phyloP scores from a whole-genome alignment of 2,329 filamentous ascomycete genomes.

The Aspergillus japonicus region DNA sequence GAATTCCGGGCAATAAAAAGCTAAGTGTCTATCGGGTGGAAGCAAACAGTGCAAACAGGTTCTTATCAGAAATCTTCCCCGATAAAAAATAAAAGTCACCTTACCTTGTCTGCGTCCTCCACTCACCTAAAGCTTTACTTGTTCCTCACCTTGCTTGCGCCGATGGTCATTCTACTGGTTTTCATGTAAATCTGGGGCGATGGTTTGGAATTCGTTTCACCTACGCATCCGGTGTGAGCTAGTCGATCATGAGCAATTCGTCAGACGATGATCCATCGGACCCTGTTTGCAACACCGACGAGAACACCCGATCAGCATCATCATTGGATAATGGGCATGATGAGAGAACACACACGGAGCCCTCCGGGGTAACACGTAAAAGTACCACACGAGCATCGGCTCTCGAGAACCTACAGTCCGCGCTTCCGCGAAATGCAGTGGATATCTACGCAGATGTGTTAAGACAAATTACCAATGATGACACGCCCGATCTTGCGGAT shows the following conservation, averaged over 20 bases:
- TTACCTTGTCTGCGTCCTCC: neutral
- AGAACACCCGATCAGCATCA: neutral
- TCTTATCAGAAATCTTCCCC: constrained; percentile 23
- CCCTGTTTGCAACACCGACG: constrained; percentile 8
- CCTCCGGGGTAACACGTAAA: constrained; percentile 1
- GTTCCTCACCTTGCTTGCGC: neutral
- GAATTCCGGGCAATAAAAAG: neutral
- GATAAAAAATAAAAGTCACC: neutral
- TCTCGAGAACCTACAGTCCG: constrained; percentile 14
- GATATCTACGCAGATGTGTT: constrained; percentile 52
- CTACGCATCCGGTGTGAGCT: constrained; percentile 45
- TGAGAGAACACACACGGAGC: constrained; percentile 3
- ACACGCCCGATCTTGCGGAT: constrained; percentile 8
- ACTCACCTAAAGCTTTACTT: neutral
- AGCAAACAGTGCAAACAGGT: constrained; percentile 44
- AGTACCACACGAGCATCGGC: constrained; percentile 11
- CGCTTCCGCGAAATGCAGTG: constrained; percentile 45
- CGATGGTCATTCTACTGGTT: neutral
- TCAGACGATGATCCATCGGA: constrained; percentile 29
- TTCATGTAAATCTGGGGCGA: constrained; percentile 14
- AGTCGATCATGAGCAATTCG: constrained; percentile 40
- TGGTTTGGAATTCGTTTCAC: constrained; percentile 21
- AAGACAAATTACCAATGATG: constrained; percentile 56
- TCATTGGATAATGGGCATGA: neutral
- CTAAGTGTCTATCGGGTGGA: neutral